Conservation (phyloP, 805 yeast genomes). For the Metschnikowia matae region DNA sequence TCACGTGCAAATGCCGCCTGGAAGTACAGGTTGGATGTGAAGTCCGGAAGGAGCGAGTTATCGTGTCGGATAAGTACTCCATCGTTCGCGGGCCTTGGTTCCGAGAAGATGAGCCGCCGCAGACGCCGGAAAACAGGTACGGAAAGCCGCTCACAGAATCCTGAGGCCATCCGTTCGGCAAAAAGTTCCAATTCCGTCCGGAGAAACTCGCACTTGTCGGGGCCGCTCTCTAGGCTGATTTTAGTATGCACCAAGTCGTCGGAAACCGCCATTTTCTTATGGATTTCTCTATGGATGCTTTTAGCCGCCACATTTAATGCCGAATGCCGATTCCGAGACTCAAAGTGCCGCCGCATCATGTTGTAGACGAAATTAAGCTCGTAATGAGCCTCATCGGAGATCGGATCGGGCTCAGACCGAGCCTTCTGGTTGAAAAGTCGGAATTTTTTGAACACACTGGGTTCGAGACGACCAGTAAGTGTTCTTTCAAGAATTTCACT, state of each 20-base stretch:
- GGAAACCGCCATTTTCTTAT: background rate
- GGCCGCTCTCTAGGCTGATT: constrained; percentile 2
- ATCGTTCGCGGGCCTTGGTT: constrained; percentile 16
- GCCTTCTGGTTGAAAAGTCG: constrained; percentile 21
- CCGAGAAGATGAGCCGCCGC: constrained; percentile 11
- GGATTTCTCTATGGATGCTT: background rate
- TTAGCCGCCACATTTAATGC: constrained; percentile 19
- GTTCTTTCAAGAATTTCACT: constrained; percentile 24
- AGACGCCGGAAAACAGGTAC: constrained; percentile 19
- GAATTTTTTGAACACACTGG: constrained; percentile 19
- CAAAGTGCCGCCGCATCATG: constrained; percentile 30
- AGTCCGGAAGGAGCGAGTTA: constrained; percentile 33
- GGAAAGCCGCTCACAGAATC: constrained; percentile 17
- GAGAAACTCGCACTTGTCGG: constrained; percentile 19
- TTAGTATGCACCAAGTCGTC: constrained; percentile 3
- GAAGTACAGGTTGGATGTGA: constrained; percentile 30
- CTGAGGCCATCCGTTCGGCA: constrained; percentile 23
- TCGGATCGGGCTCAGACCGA: constrained; percentile 9
- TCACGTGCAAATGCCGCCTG: constrained; percentile 38
- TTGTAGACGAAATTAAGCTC: constrained; percentile 30
- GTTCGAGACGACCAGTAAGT: constrained; percentile 24
- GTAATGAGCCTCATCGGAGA: constrained; percentile 27
- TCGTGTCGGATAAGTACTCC: constrained; percentile 31
- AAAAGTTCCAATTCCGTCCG: constrained; percentile 25
- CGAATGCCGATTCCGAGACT: constrained; percentile 27